phyloP scores from a whole-genome alignment of 352 stramenopile genomes.

The Phytophthora brassicae region DNA sequence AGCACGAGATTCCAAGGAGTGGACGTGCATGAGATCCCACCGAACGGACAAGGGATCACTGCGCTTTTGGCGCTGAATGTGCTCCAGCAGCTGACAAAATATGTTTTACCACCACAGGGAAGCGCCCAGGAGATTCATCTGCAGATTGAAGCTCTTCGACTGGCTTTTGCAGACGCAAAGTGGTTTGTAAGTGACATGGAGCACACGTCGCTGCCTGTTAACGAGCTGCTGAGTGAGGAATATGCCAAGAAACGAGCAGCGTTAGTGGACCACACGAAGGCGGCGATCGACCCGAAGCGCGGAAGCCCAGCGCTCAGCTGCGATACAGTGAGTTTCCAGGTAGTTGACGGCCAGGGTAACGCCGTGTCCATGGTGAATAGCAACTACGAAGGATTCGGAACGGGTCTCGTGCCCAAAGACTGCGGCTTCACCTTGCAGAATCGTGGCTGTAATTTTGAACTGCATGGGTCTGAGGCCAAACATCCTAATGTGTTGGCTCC shows the following conservation, averaged over 20 bases:
- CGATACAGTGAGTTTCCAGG: conserved; percentile 95
- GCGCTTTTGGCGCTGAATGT: conserved; percentile 95
- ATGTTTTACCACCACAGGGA: conserved; percentile 42
- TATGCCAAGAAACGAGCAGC: conserved; percentile 66
- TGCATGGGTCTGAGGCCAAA: conserved; percentile 52
- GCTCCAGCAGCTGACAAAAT: conserved; percentile 66
- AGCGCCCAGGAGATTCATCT: conserved; percentile 86
- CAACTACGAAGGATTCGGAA: conserved; percentile 98
- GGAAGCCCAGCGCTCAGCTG: conserved; percentile 68
- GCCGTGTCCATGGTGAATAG: conserved; percentile 98
- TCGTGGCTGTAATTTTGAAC: conserved; percentile 93
- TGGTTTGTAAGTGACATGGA: conserved; percentile 85
- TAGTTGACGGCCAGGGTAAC: conserved; percentile 95
- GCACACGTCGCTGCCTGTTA: conserved; percentile 50
- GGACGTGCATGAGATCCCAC: conserved; percentile 93
- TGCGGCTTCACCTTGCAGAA: conserved; percentile 98
- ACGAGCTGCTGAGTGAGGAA: conserved; percentile 74
- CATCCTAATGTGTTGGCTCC: conserved; percentile 93
- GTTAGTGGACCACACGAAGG: conserved; percentile 43
- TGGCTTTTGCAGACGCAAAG: conserved; percentile 93
- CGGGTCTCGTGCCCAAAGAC: conserved; percentile 90
- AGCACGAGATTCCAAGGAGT: conserved; percentile 83
- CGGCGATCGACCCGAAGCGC: conserved; percentile 54
- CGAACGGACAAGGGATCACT: conserved; percentile 96
- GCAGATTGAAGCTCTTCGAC: conserved; percentile 91